These are phyloP conservation scores for Pythium folliculosum DNA, from an alignment of 352 stramenopile genomes.

Conservation along the genomic window DNA sequence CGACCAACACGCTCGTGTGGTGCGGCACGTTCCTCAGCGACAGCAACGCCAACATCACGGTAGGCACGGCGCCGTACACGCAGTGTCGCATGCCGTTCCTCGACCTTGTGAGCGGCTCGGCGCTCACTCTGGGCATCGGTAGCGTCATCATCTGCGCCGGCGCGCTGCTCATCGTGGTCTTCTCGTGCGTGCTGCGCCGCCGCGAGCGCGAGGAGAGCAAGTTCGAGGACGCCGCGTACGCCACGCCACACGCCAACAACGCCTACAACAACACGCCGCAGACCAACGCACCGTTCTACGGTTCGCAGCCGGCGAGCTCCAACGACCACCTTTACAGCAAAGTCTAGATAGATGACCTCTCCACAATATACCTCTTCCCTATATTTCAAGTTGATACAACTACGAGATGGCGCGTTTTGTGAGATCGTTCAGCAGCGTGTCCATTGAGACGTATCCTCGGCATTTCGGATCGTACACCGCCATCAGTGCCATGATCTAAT, in stretches of 20 bases:
- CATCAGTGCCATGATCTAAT: constrained; percentile 25
- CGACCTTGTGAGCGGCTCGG: constrained; percentile 41
- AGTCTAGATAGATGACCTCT: constrained; percentile 2
- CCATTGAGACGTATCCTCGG: constrained; percentile 13
- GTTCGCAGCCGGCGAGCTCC: not conserved
- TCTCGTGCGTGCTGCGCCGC: constrained; percentile 47
- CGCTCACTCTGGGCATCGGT: constrained; percentile 40
- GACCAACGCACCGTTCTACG: constrained; percentile 17
- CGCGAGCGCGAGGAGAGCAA: constrained; percentile 16
- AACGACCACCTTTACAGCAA: constrained; percentile 19
- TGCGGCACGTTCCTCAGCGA: constrained; percentile 58
- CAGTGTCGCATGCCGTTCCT: constrained; percentile 54
- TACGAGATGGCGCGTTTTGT: constrained; percentile 4
- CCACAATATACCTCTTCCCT: not conserved
- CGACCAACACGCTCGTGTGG: constrained; percentile 51
- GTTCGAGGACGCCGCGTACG: constrained; percentile 15
- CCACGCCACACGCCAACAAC: not conserved
- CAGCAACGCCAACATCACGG: not conserved
- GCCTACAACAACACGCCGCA: constrained; percentile 6
- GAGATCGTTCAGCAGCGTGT: constrained; percentile 17
- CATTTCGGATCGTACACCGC: constrained; percentile 23
- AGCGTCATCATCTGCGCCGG: constrained; percentile 41
- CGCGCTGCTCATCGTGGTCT: constrained; percentile 47
- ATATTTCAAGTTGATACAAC: not conserved
- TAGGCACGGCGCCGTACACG: constrained; percentile 46